Conservation (phyloP, 2,329 filamentous ascomycete species). For the Neopestalotiopsis sp. region DNA sequence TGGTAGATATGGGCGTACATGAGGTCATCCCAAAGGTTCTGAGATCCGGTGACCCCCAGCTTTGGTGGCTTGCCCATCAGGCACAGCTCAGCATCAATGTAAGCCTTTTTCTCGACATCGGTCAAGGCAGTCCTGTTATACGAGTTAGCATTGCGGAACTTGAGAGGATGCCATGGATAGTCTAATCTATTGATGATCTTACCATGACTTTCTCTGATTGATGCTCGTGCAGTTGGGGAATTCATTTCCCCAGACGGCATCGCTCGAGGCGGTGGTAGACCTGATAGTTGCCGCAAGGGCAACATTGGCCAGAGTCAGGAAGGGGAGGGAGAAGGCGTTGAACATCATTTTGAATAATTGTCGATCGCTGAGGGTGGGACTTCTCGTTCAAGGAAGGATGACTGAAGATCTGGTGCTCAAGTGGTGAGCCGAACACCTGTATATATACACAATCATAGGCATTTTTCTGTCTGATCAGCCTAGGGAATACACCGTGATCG, state of each 20-base stretch:
- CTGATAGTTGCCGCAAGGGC: not conserved
- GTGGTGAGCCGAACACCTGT: not conserved
- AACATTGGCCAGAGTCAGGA: not conserved
- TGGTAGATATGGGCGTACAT: not conserved
- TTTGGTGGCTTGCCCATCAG: slow-evolving; percentile 14
- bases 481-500: no score
- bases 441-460: not conserved
- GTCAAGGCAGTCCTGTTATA: not conserved
- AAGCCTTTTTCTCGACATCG: slow-evolving; percentile 3
- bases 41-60: not conserved
- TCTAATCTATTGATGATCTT: not conserved
- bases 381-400: not conserved
- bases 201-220: not conserved
- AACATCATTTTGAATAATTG: not conserved
- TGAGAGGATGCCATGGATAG: not conserved
- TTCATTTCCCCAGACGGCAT: not conserved
- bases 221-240: not conserved
- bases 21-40: slow-evolving; percentile 13
- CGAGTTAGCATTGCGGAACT: not conserved
- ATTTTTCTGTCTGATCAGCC: not conserved
- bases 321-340: not conserved
- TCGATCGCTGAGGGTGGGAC: not conserved
- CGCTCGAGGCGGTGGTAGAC: not conserved
- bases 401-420: not conserved
- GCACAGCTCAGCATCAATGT: slow-evolving; percentile 14